Percentiles rank a stretch among this genome's conserved stretches.
Conservation (phyloP, 2,329 filamentous ascomycete genomes). For the Talaromyces sp. region DNA sequence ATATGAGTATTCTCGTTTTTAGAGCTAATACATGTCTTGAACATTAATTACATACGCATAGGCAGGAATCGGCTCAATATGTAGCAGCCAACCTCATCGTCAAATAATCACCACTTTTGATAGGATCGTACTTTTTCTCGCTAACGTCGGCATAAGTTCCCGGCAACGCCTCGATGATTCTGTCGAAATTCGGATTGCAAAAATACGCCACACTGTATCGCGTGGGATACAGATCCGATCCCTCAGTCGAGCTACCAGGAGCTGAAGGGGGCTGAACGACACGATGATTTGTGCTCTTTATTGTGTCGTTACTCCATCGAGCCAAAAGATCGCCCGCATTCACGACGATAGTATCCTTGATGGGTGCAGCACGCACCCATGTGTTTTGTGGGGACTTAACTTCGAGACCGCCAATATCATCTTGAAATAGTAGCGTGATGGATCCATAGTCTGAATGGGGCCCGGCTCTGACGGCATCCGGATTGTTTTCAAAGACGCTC, state of each 20-base stretch:
- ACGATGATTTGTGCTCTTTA: slow-evolving; percentile 84
- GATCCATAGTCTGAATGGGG: slow-evolving; percentile 67
- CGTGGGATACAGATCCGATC: slow-evolving; percentile 58
- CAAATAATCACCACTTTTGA: slow-evolving; percentile 79
- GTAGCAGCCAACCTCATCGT: slow-evolving; percentile 75
- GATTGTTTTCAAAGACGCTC: slow-evolving; percentile 63
- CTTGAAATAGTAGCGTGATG: slow-evolving; percentile 56
- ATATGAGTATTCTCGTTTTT: background rate
- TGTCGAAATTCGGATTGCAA: slow-evolving; percentile 79
- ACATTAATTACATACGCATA: background rate
- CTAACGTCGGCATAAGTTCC: slow-evolving; percentile 63
- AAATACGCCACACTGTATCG: slow-evolving; percentile 91
- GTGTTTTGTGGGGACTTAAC: slow-evolving; percentile 68
- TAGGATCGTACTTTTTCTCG: slow-evolving; percentile 72
- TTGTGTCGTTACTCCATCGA: slow-evolving; percentile 86
- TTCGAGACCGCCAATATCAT: slow-evolving; percentile 56
- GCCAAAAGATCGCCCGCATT: slow-evolving; percentile 86
- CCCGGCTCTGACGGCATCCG: slow-evolving; percentile 70
- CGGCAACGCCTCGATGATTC: slow-evolving; percentile 73
- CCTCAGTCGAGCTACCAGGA: slow-evolving; percentile 40
- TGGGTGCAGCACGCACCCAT: slow-evolving; percentile 80
- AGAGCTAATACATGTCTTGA: background rate
- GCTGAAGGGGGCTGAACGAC: slow-evolving; percentile 74
- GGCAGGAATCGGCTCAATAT: slow-evolving; percentile 43
- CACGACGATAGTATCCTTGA: slow-evolving; percentile 75